These are phyloP conservation scores for Talaromyces islandicus DNA, from an alignment of 2,329 filamentous ascomycete genomes.

Conservation along the genomic window DNA sequence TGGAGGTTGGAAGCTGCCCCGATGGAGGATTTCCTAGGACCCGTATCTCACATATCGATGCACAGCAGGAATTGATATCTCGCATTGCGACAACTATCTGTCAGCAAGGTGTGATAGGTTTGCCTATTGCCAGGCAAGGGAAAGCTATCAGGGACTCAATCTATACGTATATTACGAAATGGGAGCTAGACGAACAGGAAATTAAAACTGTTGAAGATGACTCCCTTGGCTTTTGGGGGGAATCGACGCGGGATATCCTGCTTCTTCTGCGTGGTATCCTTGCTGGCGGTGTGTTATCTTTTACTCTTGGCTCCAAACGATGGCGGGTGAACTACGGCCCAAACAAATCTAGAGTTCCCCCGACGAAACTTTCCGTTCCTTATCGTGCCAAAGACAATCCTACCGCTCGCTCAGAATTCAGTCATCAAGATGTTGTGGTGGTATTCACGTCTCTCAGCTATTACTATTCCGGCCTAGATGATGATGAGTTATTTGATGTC, in stretches of 20 bases:
- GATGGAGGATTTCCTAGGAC: background rate
- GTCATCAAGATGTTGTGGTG: conserved; percentile 56
- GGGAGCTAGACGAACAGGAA: background rate
- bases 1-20: background rate
- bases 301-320: conserved; percentile 50
- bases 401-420: conserved; percentile 53
- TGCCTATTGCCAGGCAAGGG: background rate
- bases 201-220: background rate
- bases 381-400: conserved; percentile 57
- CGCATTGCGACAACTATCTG: background rate
- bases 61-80: background rate
- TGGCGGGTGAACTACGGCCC: conserved; percentile 61
- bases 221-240: background rate
- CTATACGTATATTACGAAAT: background rate
- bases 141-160: background rate
- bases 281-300: conserved; percentile 49
- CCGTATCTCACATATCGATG: background rate
- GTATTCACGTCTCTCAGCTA: conserved; percentile 51
- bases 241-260: conserved; percentile 16
- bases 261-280: conserved; percentile 44
- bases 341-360: conserved; percentile 40
- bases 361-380: conserved; percentile 53
- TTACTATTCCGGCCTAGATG: conserved; percentile 50
- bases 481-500: conserved; percentile 44
- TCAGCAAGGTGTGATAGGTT: background rate